Percentiles rank a stretch among this genome's conserved stretches.
These are phyloP conservation scores for Amylocystis lapponica DNA, from an alignment of 768 basidiomycete genomes.

Conservation along the genomic window DNA sequence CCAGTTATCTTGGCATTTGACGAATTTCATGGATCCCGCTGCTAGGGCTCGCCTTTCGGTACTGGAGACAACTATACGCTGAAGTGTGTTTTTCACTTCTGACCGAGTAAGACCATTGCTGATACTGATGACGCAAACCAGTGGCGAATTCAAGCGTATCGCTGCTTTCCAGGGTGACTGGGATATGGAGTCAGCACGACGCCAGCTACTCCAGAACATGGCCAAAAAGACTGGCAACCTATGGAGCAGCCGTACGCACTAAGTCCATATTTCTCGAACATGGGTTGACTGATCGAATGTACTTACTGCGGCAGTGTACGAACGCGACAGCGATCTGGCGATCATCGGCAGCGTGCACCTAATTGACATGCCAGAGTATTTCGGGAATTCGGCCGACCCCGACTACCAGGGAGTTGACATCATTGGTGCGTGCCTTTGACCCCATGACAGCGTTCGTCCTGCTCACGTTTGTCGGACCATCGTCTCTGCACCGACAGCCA, in stretches of 20 bases:
- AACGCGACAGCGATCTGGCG: constrained; percentile 5
- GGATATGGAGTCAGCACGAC: constrained; percentile 15
- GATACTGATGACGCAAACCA: too few relatives aligned
- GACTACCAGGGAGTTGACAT: neutral
- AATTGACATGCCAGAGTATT: neutral
- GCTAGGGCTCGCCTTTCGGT: constrained; percentile 2
- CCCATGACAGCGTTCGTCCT: constrained; percentile 34
- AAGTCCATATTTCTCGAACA: too few relatives aligned
- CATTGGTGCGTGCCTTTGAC: constrained; percentile 22
- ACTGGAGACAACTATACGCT: constrained; percentile 1
- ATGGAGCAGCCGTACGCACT: constrained; percentile 4
- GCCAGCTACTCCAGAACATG: constrained; percentile 8
- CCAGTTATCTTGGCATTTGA: neutral
- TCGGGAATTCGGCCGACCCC: too few relatives aligned
- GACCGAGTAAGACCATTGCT: too few relatives aligned
- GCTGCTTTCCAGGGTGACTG: constrained; percentile 21
- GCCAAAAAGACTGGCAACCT: constrained; percentile 3
- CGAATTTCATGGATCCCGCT: too few relatives aligned
- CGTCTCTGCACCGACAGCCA: constrained; percentile 25
- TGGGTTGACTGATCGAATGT: too few relatives aligned
- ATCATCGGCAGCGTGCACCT: constrained; percentile 1
- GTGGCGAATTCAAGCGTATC: constrained; percentile 19
- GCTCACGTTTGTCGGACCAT: constrained; percentile 39
- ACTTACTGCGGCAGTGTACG: constrained; percentile 11
- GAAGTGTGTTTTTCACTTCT: neutral